phyloP scores from a whole-genome alignment of 805 yeast genomes.

The Wickerhamiella sorbophila region DNA sequence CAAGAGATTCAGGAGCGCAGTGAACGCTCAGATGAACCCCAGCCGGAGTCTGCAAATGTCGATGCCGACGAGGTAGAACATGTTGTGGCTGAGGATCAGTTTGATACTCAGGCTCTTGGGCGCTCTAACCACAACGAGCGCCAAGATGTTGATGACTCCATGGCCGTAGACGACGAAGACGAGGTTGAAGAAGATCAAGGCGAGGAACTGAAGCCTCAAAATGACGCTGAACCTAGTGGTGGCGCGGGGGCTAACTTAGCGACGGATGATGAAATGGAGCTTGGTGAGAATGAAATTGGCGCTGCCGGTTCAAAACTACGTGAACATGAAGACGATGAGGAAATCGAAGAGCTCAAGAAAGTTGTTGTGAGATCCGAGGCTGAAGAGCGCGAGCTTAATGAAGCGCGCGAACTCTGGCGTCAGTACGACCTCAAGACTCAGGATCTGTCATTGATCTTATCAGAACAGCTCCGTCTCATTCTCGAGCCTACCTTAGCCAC shows the following conservation, averaged over 20 bases:
- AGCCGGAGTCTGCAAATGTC: conserved; percentile 16
- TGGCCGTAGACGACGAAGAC: conserved; percentile 26
- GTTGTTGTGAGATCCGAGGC: not conserved
- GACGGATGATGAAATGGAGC: conserved; percentile 13
- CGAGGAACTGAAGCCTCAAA: conserved; percentile 19
- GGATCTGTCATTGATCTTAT: conserved; percentile 71
- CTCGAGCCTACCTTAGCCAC: conserved; percentile 95
- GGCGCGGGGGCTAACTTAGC: conserved; percentile 22
- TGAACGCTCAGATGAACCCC: conserved; percentile 3
- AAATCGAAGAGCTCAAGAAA: conserved; percentile 1
- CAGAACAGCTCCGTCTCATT: conserved; percentile 86
- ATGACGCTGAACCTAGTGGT: conserved; percentile 17
- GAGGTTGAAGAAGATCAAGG: conserved; percentile 14
- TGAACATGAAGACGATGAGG: conserved; percentile 7
- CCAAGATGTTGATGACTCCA: conserved; percentile 48
- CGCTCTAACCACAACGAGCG: conserved; percentile 70
- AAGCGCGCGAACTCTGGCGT: conserved; percentile 70
- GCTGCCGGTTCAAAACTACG: conserved; percentile 9
- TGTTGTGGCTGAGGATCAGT: conserved; percentile 46
- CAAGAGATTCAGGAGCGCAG: conserved; percentile 44
- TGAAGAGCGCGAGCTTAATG: conserved; percentile 22
- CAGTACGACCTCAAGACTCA: conserved; percentile 71
- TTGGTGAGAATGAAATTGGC: conserved; percentile 17
- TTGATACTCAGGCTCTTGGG: conserved; percentile 85
- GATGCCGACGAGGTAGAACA: conserved; percentile 64